phyloP scores from a whole-genome alignment of 306 rosid genomes.

The Castanea mollissima region DNA sequence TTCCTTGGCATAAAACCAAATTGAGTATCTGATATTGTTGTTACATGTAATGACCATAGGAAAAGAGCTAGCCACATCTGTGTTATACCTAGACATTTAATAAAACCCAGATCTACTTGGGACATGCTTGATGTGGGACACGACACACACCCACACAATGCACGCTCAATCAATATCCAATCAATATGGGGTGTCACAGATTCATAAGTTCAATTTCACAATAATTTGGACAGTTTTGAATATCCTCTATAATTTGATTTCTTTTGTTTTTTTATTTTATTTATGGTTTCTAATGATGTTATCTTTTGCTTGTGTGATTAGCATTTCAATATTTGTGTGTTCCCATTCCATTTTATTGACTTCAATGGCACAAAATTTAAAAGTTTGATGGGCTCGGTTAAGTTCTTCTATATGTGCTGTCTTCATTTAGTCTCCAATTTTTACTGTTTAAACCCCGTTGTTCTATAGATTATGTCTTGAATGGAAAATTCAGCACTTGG shows the following conservation, averaged over 20 bases:
- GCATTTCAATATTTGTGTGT: background rate
- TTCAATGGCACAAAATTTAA: constrained; percentile 10
- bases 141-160: no score
- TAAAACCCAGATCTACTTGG: no score
- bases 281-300: constrained; percentile 1
- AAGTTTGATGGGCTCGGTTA: background rate
- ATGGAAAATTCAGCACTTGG: background rate
- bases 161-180: no score
- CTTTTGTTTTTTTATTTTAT: background rate
- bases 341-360: constrained; percentile 7
- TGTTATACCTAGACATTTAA: no score
- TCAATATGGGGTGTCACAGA: no score
- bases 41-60: no score
- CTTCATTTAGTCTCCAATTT: background rate
- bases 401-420: background rate
- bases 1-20: no score
- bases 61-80: no score
- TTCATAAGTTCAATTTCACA: no score
- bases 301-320: background rate
- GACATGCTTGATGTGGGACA: no score
- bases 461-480: background rate
- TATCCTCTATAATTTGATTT: background rate
- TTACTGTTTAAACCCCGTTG: background rate
- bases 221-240: no score
- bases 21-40: no score